Conservation (phyloP, 176 grass and related monocot genomes). For the Avena eriantha region DNA sequence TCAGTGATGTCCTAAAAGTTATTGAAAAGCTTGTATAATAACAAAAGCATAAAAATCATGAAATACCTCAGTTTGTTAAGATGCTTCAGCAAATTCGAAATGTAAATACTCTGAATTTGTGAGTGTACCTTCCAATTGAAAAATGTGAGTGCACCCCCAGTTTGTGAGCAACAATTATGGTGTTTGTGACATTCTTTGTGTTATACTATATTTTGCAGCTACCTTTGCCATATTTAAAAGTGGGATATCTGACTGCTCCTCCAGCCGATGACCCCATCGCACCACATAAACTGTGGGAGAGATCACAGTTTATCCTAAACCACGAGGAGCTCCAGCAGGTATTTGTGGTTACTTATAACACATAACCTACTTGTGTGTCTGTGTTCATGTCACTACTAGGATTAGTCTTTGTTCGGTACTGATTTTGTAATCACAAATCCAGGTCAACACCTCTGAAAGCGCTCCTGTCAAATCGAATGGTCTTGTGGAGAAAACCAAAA, state of each 20-base stretch:
- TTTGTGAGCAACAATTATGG: neutral
- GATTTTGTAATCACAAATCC: slow-evolving; percentile 6
- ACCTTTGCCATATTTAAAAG: slow-evolving; percentile 82
- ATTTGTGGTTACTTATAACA: slow-evolving; percentile 29
- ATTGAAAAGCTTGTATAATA: neutral
- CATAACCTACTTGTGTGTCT: neutral
- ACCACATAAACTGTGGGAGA: slow-evolving; percentile 83
- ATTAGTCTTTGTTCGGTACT: slow-evolving; percentile 5
- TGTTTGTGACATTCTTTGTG: slow-evolving; percentile 15
- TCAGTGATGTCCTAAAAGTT: neutral
- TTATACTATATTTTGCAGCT: slow-evolving; percentile 47
- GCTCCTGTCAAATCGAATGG: slow-evolving; percentile 28
- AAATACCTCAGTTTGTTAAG: neutral
- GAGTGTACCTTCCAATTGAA: neutral
- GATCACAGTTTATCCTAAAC: slow-evolving; percentile 75
- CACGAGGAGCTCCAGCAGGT: slow-evolving; percentile 75
- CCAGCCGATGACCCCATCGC: slow-evolving; percentile 63
- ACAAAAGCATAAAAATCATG: neutral
- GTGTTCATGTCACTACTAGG: neutral
- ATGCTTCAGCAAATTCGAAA: neutral
- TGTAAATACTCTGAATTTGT: neutral
- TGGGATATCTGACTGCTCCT: slow-evolving; percentile 75
- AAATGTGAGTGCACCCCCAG: neutral
- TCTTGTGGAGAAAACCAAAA: slow-evolving; percentile 50
- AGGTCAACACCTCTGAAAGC: slow-evolving; percentile 59